Percentiles rank a stretch among this genome's conserved stretches.
These are phyloP conservation scores for Calendula officinalis DNA, from an alignment of 129 eudicot species.

Conservation along the genomic window DNA sequence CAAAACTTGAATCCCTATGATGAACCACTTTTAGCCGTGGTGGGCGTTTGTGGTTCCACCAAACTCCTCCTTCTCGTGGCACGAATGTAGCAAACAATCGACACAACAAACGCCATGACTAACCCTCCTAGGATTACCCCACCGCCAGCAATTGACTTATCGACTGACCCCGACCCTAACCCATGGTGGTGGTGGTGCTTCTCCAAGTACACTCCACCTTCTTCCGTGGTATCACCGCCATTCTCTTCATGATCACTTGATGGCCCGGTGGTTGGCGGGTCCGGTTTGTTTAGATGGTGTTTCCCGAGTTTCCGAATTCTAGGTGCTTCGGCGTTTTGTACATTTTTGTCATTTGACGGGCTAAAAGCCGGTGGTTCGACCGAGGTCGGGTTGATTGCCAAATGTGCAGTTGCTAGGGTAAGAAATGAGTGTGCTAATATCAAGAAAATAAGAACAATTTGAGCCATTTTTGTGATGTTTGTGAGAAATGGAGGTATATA, in stretches of 20 bases:
- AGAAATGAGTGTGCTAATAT: conserved; percentile 25
- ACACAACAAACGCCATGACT: conserved; percentile 42
- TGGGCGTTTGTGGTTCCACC: conserved; percentile 38
- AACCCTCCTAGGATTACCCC: conserved; percentile 58
- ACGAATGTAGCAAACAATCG: conserved; percentile 51
- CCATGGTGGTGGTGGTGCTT: conserved; percentile 34
- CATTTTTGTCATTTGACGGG: not conserved
- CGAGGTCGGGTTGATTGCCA: conserved; percentile 8
- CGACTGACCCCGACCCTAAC: conserved; percentile 15
- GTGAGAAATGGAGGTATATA: conserved; percentile 7
- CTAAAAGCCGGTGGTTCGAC: conserved; percentile 11
- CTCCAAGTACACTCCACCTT: conserved; percentile 14
- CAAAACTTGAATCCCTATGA: not conserved
- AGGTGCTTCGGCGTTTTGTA: conserved; percentile 31
- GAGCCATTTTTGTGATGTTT: conserved; percentile 35
- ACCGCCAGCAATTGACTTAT: conserved; percentile 56
- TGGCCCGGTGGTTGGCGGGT: conserved; percentile 15
- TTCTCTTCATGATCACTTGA: conserved; percentile 22
- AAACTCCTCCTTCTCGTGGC: conserved; percentile 47
- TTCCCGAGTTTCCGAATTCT: conserved; percentile 38
- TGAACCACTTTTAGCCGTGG: conserved; percentile 16
- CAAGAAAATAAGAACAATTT: conserved; percentile 25
- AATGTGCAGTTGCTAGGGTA: conserved; percentile 8
- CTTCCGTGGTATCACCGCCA: not conserved
- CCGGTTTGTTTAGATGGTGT: conserved; percentile 20